These are phyloP conservation scores for Candida fluviatilis DNA, from an alignment of 805 yeast genomes.

Conservation along the genomic window DNA sequence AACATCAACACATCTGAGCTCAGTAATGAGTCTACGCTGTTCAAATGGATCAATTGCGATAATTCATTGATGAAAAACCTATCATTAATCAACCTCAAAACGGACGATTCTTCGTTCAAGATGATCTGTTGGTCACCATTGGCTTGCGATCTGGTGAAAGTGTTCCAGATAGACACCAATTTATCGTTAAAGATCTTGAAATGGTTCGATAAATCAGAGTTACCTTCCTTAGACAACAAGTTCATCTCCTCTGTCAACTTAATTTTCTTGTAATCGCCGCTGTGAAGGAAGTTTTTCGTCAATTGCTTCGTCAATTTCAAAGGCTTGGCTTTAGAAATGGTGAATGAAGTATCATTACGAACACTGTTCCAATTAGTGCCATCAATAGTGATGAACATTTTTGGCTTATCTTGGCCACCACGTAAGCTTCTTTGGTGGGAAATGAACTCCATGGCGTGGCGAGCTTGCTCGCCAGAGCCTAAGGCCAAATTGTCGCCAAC, in stretches of 20 bases:
- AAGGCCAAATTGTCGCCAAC: conserved; percentile 33
- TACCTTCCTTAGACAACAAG: conserved; percentile 10
- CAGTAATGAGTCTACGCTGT: conserved; percentile 12
- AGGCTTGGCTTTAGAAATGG: not conserved
- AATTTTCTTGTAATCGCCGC: conserved; percentile 1
- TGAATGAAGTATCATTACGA: not conserved
- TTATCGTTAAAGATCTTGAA: conserved; percentile 27
- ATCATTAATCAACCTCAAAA: conserved; percentile 37
- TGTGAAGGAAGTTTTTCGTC: conserved; percentile 11
- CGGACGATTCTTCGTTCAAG: conserved; percentile 17
- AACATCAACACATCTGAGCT: conserved; percentile 26
- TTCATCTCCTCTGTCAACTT: conserved; percentile 24
- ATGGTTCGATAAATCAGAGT: conserved; percentile 9
- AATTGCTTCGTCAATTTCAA: conserved; percentile 12
- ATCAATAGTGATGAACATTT: conserved; percentile 34
- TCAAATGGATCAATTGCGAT: conserved; percentile 42
- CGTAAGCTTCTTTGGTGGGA: conserved; percentile 10
- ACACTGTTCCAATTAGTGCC: conserved; percentile 32
- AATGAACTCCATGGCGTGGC: conserved; percentile 20
- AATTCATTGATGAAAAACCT: conserved; percentile 46
- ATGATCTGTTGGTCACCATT: conserved; percentile 5
- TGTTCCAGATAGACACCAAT: conserved; percentile 34
- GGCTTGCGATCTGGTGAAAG: conserved; percentile 15
- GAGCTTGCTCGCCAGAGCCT: conserved; percentile 17
- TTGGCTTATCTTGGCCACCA: conserved; percentile 15